Evolutionary conservation across 1,284 basidiomycete species (phyloP).

Genomic region (Takashimella koratensis): DNA sequence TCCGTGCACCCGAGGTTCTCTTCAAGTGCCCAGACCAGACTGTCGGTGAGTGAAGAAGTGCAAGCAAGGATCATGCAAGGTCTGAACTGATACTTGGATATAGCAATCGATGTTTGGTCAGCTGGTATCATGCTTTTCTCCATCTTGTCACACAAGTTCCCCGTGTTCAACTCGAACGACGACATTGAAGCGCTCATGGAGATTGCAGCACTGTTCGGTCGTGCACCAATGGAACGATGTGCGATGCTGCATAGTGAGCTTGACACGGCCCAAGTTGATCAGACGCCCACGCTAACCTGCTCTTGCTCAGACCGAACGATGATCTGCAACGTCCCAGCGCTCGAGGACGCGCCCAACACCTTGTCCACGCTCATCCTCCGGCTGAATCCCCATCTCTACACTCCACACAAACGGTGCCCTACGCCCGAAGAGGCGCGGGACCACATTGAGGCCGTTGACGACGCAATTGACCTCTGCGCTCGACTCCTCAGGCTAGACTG

Average conservation of each 20-base stretch:
- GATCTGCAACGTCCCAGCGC: slow-evolving; percentile 73
- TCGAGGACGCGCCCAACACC: slow-evolving; percentile 62
- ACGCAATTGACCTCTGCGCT: slow-evolving; percentile 69
- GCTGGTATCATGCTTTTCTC: slow-evolving; percentile 89
- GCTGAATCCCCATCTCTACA: slow-evolving; percentile 70
- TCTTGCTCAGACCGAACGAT: slow-evolving; percentile 69
- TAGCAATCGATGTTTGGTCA: slow-evolving; percentile 96
- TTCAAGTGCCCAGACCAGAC: slow-evolving; percentile 93
- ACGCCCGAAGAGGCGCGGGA: slow-evolving; percentile 38
- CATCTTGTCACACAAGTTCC: slow-evolving; percentile 89
- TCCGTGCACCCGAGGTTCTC: slow-evolving; percentile 93
- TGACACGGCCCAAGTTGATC: background rate
- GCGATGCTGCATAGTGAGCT: slow-evolving; percentile 84
- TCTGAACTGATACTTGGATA: too few relatives aligned
- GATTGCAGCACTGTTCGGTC: slow-evolving; percentile 83
- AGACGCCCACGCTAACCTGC: background rate
- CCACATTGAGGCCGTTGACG: slow-evolving; percentile 58
- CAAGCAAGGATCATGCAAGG: too few relatives aligned
- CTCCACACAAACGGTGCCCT: slow-evolving; percentile 51
- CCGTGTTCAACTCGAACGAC: slow-evolving; percentile 89
- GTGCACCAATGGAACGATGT: slow-evolving; percentile 74
- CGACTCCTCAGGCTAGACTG: slow-evolving; percentile 69
- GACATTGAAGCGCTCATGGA: slow-evolving; percentile 96
- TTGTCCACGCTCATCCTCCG: slow-evolving; percentile 70
- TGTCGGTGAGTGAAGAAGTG: slow-evolving; percentile 60